A percentile compares a stretch with the other conserved stretches of the same genome.
Conservation (phyloP, 257 asterid genomes). For the Linderniella brevidens region DNA sequence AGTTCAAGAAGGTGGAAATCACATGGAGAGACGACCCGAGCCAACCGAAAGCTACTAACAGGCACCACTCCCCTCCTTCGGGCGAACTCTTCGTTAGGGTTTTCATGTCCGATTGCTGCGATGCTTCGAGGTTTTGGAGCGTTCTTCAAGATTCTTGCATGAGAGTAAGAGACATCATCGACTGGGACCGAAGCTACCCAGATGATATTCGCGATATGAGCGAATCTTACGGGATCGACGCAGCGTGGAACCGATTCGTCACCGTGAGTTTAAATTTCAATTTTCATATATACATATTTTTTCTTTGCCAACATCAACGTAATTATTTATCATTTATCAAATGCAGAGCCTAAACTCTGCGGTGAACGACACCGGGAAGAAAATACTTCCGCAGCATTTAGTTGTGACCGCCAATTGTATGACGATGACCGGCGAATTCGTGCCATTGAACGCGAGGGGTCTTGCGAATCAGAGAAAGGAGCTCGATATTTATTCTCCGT, state of each 20-base stretch:
- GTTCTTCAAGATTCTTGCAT: constrained; percentile 40
- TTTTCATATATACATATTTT: no score
- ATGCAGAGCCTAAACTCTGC: constrained; percentile 70
- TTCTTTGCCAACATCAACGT: neutral
- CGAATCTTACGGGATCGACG: constrained; percentile 52
- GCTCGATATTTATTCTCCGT: constrained; percentile 39
- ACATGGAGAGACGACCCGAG: constrained; percentile 55
- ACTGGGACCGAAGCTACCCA: constrained; percentile 91
- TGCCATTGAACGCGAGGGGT: constrained; percentile 58
- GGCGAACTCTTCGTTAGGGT: constrained; percentile 55
- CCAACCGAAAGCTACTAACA: constrained; percentile 16
- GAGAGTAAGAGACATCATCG: constrained; percentile 44
- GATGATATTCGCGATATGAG: constrained; percentile 57
- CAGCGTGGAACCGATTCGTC: constrained; percentile 47
- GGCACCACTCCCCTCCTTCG: constrained; percentile 15
- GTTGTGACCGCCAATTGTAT: constrained; percentile 63
- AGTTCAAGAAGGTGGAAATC: constrained; percentile 72
- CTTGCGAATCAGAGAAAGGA: constrained; percentile 66
- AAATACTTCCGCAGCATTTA: constrained; percentile 65
- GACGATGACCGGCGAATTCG: constrained; percentile 66
- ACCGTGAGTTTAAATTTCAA: constrained; percentile 41
- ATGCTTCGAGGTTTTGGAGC: constrained; percentile 51
- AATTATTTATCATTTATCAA: constrained; percentile 2
- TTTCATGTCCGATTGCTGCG: constrained; percentile 51
- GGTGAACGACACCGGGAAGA: constrained; percentile 55